These are phyloP conservation scores for Mycena olivaceomarginata DNA, from an alignment of 768 basidiomycete genomes.

Conservation along the genomic window DNA sequence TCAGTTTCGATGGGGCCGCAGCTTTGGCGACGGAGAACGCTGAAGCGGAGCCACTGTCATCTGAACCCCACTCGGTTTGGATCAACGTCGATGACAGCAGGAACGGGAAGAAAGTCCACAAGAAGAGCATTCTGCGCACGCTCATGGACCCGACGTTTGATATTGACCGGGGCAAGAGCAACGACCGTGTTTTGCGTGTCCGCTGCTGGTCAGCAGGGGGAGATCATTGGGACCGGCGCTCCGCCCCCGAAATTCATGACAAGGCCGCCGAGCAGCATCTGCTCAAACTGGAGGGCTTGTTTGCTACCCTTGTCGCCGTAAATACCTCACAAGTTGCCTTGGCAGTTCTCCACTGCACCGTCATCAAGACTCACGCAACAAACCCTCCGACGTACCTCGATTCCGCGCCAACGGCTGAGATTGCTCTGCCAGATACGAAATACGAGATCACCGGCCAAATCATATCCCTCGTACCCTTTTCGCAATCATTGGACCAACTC, in stretches of 20 bases:
- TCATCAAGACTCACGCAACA: slow-evolving; percentile 4
- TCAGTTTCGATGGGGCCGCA: no score
- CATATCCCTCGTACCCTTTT: slow-evolving; percentile 11
- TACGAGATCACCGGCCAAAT: slow-evolving; percentile 29
- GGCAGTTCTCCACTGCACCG: slow-evolving; percentile 23
- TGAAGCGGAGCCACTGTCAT: no score
- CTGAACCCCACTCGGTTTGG: slow-evolving; percentile 5
- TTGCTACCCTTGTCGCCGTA: not conserved
- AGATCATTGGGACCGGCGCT: slow-evolving; percentile 8
- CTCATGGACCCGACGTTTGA: slow-evolving; percentile 34
- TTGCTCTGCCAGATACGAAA: slow-evolving; percentile 9
- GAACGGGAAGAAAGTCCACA: slow-evolving; percentile 6
- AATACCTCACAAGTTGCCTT: slow-evolving; percentile 6
- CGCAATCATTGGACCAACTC: not conserved
- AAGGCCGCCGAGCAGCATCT: slow-evolving; percentile 16
- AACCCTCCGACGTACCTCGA: not conserved
- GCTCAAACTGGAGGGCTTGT: slow-evolving; percentile 15
- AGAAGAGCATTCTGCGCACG: slow-evolving; percentile 23
- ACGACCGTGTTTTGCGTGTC: slow-evolving; percentile 19
- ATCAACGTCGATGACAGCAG: slow-evolving; percentile 3
- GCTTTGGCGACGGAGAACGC: no score
- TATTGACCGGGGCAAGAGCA: slow-evolving; percentile 9
- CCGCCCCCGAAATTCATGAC: no score
- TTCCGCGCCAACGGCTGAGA: slow-evolving; percentile 15
- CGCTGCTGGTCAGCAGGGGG: slow-evolving; percentile 4